Evolutionary conservation across 148 eudicot genomes (phyloP).

Genomic region (Selenicereus undatus): DNA sequence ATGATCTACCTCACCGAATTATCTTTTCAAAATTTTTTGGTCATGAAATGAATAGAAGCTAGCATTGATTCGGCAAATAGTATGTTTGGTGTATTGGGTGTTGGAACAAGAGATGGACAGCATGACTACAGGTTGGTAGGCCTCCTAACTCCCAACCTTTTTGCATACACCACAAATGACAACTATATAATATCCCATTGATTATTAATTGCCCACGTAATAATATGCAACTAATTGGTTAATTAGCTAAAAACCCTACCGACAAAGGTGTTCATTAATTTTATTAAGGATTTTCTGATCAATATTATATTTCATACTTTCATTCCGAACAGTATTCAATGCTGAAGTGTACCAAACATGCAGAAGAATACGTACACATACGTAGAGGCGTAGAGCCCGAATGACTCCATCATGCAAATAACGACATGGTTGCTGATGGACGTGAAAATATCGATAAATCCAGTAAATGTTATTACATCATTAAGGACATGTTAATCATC

Average conservation of each 20-base stretch:
- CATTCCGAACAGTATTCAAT: background rate
- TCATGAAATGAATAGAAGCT: background rate
- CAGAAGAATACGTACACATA: no score
- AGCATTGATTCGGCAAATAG: background rate
- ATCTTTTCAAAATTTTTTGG: no score
- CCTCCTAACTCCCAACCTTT: conserved; percentile 1
- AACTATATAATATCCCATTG: background rate
- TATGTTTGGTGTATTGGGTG: background rate
- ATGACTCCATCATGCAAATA: no score
- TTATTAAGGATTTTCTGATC: background rate
- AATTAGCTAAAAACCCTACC: background rate
- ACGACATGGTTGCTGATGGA: no score
- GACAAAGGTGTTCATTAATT: background rate
- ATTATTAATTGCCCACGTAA: background rate
- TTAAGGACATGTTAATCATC: no score
- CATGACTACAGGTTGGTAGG: background rate
- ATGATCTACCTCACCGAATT: no score
- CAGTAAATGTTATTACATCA: no score
- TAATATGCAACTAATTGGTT: background rate
- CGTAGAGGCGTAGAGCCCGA: no score
- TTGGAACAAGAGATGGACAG: background rate
- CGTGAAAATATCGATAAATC: no score
- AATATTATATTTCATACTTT: background rate
- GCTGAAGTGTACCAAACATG: background rate
- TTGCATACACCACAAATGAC: background rate